Conservation (phyloP, 495 filamentous ascomycete genomes). For the Neurospora tetrasperma region DNA sequence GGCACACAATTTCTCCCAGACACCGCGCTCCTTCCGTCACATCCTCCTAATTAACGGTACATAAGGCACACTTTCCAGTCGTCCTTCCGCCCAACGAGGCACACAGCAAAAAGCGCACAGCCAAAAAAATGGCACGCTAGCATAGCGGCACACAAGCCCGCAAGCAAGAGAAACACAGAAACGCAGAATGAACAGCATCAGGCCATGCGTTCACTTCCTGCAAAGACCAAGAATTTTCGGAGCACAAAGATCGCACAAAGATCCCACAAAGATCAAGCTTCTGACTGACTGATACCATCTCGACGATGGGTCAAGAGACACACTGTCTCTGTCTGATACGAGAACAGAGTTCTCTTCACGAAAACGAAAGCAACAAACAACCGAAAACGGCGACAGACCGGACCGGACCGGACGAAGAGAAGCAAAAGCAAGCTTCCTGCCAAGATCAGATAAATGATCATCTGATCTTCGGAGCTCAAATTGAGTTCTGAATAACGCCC, state of each 20-base stretch:
- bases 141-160: not conserved
- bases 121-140: not conserved
- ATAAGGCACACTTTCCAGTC: not conserved
- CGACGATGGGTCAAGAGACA: not conserved
- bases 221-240: not conserved
- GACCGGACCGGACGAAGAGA: not conserved
- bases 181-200: not conserved
- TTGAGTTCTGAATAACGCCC: not conserved
- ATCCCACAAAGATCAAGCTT: not conserved
- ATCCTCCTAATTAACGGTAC: not conserved
- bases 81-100: not conserved
- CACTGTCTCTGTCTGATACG: not conserved
- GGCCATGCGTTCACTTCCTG: not conserved
- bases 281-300: not conserved
- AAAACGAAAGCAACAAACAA: not conserved
- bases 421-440: not conserved
- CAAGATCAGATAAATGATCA: not conserved
- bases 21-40: not conserved
- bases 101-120: not conserved
- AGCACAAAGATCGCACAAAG: not conserved
- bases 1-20: not conserved
- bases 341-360: not conserved
- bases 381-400: not conserved
- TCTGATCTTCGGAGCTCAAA: not conserved
- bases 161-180: not conserved